These are phyloP conservation scores for Microsporum canis DNA, from an alignment of 2,329 filamentous ascomycete species.

Conservation along the genomic window DNA sequence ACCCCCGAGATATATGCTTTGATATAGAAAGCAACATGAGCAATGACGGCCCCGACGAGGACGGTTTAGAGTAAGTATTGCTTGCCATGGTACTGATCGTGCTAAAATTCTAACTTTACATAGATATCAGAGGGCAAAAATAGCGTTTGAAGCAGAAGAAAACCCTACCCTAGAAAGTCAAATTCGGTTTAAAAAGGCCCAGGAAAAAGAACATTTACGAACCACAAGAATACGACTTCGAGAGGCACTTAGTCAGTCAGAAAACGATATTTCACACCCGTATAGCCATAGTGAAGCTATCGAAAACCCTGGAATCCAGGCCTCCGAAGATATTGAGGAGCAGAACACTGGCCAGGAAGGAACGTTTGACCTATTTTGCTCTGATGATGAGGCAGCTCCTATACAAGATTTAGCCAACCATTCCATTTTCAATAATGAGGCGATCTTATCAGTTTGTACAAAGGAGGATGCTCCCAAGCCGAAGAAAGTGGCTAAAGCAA, in stretches of 20 bases:
- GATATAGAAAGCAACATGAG: not conserved
- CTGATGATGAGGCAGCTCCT: not conserved
- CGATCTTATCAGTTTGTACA: too few relatives aligned
- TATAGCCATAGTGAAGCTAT: not conserved
- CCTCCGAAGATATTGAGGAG: not conserved
- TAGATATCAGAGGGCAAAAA: constrained; percentile 5
- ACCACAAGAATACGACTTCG: not conserved
- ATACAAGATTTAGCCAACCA: too few relatives aligned
- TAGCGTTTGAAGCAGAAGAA: constrained; percentile 4
- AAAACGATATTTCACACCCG: not conserved
- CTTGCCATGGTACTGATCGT: not conserved
- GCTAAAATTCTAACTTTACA: not conserved
- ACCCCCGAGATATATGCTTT: not conserved
- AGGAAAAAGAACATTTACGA: constrained; percentile 5
- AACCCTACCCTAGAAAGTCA: constrained; percentile 5
- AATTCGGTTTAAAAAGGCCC: constrained; percentile 6
- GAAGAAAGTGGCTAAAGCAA: not conserved
- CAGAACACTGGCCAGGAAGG: not conserved
- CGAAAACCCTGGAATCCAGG: not conserved
- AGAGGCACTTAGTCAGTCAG: not conserved
- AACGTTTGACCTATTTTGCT: not conserved
- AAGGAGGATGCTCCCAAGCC: not conserved
- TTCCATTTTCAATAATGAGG: not conserved
- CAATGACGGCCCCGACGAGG: not conserved
- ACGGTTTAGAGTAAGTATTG: not conserved